Evolutionary conservation across 331 rosid species (phyloP), one percentile per base, ranked within the genome.

Genomic region (Rosa hybrid): DNA sequence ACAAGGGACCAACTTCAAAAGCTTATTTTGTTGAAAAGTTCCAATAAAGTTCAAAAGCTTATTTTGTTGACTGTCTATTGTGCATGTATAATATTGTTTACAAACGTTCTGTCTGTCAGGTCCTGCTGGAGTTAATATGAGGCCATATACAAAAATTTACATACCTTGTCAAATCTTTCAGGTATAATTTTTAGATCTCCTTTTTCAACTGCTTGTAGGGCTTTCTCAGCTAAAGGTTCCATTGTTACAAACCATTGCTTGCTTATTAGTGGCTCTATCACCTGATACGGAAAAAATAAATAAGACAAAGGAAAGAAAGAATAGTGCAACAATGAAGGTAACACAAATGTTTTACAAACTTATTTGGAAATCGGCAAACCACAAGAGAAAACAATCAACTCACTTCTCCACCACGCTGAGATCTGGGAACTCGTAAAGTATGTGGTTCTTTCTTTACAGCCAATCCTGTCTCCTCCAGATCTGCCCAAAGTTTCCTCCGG

Each of bases 341-440:
- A 10, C 5, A 21, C 13, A 77, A 46, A 63, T 13, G 18, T 63
- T 63, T 12, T 63, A 63, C 20, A 27, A 63, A 54, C 12, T 10
- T 56, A 84, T 60, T 74, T 72, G 67, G 49, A 77, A 41, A 20
- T 25, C 39, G 60, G 49, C 71, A 27, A 8, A 46, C 34, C 17
- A 81, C 42, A 73, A 21, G 76, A 17, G 3, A 18, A 74, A 34
- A 75, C 68, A 42, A 50, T 18, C 71, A 75, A 88, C 92, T 92
- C 85, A 95, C 98, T 87, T 92, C 98, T 83, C 98, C 98, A 60
- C 98, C 98, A 78, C 98, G 98, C 81, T 95, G 98, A 74, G 98
- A 95, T 87, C 98, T 95, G 53, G 98, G 98, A 78, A 95, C 98
- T 65, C 98, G 88, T 78, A 85, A 86, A 42, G 91, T 92, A 85